Evolutionary conservation across 768 basidiomycete species (phyloP).

Genomic region (Tulasnella sp.): DNA sequence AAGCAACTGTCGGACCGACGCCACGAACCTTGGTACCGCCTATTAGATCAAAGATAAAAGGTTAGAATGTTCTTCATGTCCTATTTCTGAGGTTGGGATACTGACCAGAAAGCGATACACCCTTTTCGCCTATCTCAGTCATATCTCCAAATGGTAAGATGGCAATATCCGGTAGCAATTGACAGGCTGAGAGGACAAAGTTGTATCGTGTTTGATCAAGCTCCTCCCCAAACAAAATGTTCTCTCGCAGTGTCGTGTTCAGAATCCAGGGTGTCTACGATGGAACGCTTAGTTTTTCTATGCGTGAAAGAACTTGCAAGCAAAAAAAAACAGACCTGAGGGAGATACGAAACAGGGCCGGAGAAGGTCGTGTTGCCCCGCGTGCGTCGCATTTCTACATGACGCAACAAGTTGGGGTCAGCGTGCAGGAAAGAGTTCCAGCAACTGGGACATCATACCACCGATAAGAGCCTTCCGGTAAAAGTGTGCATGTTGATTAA

Average conservation of each 20-base stretch:
- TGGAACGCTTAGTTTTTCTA: background rate
- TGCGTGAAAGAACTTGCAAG: conserved; percentile 10
- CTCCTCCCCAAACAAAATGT: conserved; percentile 30
- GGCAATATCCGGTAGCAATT: conserved; percentile 27
- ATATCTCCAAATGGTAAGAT: conserved; percentile 28
- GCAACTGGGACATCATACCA: background rate
- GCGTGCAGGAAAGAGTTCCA: background rate
- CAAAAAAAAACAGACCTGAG: conserved; percentile 50
- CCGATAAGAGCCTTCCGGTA: background rate
- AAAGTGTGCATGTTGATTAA: no score
- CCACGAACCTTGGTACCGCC: conserved; percentile 39
- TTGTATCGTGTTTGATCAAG: conserved; percentile 27
- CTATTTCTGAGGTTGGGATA: background rate
- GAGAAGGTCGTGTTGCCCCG: conserved; percentile 45
- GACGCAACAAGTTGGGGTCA: conserved; percentile 34
- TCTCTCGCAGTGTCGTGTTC: conserved; percentile 26
- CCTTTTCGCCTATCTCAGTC: conserved; percentile 30
- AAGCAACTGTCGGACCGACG: no score
- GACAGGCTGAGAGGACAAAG: conserved; percentile 19
- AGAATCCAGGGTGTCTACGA: conserved; percentile 26
- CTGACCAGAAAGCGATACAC: conserved; percentile 22
- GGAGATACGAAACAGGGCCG: conserved; percentile 46
- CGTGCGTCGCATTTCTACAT: conserved; percentile 50
- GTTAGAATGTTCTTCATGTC: no score
- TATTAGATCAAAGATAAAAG: background rate